Evolutionary conservation across 306 rosid genomes (phyloP), one percentile per base, ranked within the genome.

Genomic region (Rosa multiflora): DNA sequence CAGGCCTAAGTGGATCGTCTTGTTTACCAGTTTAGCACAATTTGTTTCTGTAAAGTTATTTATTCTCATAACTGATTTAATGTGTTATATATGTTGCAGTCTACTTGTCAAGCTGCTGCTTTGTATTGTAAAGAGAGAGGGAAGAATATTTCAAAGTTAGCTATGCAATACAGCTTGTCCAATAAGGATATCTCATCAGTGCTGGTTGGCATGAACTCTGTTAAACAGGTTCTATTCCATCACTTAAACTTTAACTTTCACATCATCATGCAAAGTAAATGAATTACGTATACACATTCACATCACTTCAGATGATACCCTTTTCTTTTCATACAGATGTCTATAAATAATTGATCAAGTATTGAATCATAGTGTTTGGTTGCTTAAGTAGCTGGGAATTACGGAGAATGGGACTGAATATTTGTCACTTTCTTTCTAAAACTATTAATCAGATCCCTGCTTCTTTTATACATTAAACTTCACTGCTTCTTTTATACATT

Each of bases 101-200:
- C 98, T 82, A 94, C 91, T 3, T 91, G 99, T 80, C 90, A 75
- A 86, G 93, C 93, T 76, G 96, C 99, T 70, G 90, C 92, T 20
- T 71, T 77, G 83, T 74, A 66, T 75, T 91, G 97, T 81, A 88
- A 84, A 88, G 89, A 86, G 81, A 92, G 84, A 71, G 97, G 99
- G 72, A 95, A 88, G 80, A 90, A 82, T 74, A 90, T 95, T 86
- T 83, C 99, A 26, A 91, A 92, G 90, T 88, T 92, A 84, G 97
- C 97, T 71, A 15, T 95, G 94, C 98, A 95, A 85, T 95, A 91
- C 89, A 92, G 99, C 89, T 88, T 95, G 88, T 83, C 87, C 78
- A 95, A 95, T 77, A 92, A 91, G 81, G 98, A 91, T 58, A 89
- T 95, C 69, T 73, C 99, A 40, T 85, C 98, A 6, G 97, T 95